Conservation (phyloP, 176 grass and related monocot genomes). For the Hsuehochloa calcarea region DNA sequence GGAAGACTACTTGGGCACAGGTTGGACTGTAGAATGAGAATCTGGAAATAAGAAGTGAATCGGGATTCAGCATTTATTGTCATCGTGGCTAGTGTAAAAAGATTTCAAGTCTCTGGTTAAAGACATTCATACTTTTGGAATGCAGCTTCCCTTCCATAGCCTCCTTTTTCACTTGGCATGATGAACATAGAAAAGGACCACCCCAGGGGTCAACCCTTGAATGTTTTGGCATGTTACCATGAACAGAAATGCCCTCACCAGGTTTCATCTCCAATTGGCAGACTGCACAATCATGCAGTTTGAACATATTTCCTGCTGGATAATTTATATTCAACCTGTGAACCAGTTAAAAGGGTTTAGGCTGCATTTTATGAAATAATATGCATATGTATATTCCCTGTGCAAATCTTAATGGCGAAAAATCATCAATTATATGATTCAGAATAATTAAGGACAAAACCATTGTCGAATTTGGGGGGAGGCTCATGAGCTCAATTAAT, state of each 20-base stretch:
- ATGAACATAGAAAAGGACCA: conserved; percentile 85
- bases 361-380: conserved; percentile 20
- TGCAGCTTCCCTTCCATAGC: conserved; percentile 89
- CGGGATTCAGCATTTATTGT: conserved; percentile 25
- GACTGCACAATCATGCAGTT: conserved; percentile 74
- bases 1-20: conserved; percentile 46
- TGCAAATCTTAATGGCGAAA: not conserved
- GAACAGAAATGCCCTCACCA: conserved; percentile 80
- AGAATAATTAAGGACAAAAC: conserved; percentile 3
- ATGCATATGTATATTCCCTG: conserved; percentile 6
- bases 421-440: conserved; percentile 24
- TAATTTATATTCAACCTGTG: conserved; percentile 67
- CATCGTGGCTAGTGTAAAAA: conserved; percentile 4
- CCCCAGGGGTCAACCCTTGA: conserved; percentile 62
- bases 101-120: conserved; percentile 4
- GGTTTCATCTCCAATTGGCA: conserved; percentile 92
- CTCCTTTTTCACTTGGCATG: conserved; percentile 84
- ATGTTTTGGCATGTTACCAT: conserved; percentile 48
- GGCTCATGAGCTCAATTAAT: not conserved
- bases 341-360: conserved; percentile 29
- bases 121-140: conserved; percentile 52
- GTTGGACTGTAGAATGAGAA: conserved; percentile 46
- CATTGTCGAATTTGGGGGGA: not conserved
- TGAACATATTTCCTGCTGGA: conserved; percentile 64
- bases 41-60: conserved; percentile 50